Percentiles rank a stretch among this genome's conserved stretches.
These are phyloP conservation scores for Petunia axillaris DNA, from an alignment of 257 asterid species.

Conservation along the genomic window DNA sequence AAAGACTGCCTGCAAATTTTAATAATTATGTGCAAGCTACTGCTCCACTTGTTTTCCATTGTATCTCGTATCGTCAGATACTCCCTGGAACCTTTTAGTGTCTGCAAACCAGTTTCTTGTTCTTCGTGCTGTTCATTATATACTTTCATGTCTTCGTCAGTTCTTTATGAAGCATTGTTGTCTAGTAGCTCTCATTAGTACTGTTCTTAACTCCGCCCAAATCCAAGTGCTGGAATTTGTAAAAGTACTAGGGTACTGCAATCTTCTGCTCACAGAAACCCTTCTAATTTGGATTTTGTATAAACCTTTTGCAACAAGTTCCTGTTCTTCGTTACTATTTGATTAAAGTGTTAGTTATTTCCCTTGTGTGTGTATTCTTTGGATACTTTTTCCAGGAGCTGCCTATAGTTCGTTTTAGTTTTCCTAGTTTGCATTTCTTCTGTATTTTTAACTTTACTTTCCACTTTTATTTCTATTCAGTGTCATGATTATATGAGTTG, in stretches of 20 bases:
- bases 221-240: background rate
- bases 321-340: background rate
- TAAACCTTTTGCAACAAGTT: background rate
- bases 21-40: background rate
- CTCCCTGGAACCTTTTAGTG: background rate
- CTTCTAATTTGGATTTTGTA: background rate
- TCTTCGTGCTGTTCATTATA: background rate
- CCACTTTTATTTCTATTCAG: too few species aligned
- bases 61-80: background rate
- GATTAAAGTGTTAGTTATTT: background rate
- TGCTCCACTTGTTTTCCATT: slow-evolving; percentile 7
- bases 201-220: background rate
- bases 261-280: background rate
- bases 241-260: background rate
- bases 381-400: background rate
- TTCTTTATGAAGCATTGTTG: background rate
- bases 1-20: background rate
- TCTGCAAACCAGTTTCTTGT: background rate
- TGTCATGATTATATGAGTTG: too few species aligned
- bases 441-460: too few species aligned
- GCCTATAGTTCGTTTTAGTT: background rate
- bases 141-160: background rate
- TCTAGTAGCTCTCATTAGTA: background rate
- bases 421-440: background rate
- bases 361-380: background rate